Evolutionary conservation across 176 grass and related monocot genomes (phyloP).

Genomic region (Oryza punctata): DNA sequence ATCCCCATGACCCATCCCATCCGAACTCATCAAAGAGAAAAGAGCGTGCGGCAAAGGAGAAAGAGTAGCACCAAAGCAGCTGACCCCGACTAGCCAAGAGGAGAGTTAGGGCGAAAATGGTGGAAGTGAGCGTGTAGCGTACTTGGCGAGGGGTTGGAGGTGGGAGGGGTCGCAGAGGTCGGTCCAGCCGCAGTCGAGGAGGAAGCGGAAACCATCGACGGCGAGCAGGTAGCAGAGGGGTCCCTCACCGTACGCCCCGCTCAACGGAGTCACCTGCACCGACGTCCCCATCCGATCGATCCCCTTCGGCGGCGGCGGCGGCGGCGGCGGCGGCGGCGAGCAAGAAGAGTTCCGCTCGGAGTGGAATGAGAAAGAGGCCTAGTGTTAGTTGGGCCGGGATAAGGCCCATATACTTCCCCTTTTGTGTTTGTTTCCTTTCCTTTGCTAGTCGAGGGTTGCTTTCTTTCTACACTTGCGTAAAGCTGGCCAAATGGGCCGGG

Average conservation of each 20-base stretch:
- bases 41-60: not conserved
- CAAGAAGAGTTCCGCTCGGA: not conserved
- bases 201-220: conserved; percentile 89
- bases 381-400: not conserved
- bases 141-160: conserved; percentile 89
- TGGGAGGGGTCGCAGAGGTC: conserved; percentile 79
- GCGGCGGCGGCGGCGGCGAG: not conserved
- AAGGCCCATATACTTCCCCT: too few species aligned
- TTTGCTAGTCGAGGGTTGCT: not conserved
- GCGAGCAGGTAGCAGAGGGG: conserved; percentile 82
- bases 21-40: not conserved
- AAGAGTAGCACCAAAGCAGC: not conserved
- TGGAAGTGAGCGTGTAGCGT: not conserved
- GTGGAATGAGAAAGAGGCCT: too few species aligned
- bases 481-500: too few species aligned
- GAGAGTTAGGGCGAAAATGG: not conserved
- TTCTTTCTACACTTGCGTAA: not conserved
- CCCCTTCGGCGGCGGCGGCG: conserved; percentile 9
- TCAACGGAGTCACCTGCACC: conserved; percentile 86
- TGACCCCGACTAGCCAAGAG: not conserved
- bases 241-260: conserved; percentile 73
- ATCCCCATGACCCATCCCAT: not conserved
- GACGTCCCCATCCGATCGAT: conserved; percentile 73
- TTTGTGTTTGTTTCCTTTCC: too few species aligned
- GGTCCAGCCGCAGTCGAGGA: conserved; percentile 98